These are phyloP conservation scores for Mimosa bimucronata DNA, from an alignment of 306 rosid genomes.

Conservation along the genomic window DNA sequence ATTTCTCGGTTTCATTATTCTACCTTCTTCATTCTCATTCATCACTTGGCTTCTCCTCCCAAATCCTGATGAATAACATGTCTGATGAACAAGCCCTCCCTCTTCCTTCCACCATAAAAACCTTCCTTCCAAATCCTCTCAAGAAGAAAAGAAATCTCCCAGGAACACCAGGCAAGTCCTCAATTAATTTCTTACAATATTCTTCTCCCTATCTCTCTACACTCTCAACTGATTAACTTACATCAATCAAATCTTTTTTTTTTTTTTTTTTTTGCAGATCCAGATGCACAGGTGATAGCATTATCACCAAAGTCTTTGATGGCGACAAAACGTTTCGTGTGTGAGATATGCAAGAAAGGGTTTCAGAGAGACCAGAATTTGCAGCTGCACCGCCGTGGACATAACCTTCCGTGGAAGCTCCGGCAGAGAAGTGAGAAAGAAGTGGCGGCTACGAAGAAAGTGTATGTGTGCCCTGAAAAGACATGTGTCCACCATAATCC, in stretches of 20 bases:
- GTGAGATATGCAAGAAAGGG: conserved; percentile 9
- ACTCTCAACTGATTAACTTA: not conserved
- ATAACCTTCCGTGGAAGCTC: conserved; percentile 6
- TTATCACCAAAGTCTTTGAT: not conserved
- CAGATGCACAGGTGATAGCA: not conserved
- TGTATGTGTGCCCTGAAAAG: conserved; percentile 89
- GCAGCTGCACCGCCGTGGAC: conserved; percentile 14
- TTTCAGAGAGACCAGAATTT: conserved; percentile 9
- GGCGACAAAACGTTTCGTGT: not conserved
- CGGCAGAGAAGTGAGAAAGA: conserved; percentile 64
- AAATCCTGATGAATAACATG: conserved; percentile 32
- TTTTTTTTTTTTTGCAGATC: not conserved
- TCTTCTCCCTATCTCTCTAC: not conserved
- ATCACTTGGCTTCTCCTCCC: not conserved
- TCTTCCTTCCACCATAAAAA: conserved; percentile 42
- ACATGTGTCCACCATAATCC: conserved; percentile 85
- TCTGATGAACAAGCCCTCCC: conserved; percentile 42
- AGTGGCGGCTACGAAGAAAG: conserved; percentile 61
- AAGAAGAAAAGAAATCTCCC: conserved; percentile 83
- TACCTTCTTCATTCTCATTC: conserved; percentile 5
- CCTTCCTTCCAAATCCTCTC: conserved; percentile 36
- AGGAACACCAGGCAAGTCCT: conserved; percentile 80
- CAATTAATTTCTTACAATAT: no score
- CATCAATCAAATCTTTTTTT: no score
- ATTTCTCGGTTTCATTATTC: conserved; percentile 24